Conservation (phyloP, 371 early-diverging fungal species). For the Mortierella sp. region DNA sequence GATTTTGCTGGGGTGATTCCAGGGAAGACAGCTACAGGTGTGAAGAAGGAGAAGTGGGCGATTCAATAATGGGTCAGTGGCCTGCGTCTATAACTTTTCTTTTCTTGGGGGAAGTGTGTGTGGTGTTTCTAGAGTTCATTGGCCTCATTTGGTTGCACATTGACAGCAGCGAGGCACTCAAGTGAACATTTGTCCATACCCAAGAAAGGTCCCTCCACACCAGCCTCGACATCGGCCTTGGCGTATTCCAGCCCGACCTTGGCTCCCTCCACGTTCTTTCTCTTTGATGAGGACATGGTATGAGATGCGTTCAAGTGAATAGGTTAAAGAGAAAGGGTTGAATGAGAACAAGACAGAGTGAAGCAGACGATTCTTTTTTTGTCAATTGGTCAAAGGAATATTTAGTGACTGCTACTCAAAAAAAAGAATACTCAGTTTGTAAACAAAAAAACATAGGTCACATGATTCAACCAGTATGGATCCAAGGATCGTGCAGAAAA, state of each 20-base stretch:
- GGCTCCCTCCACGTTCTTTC: conserved; percentile 34
- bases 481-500: neutral
- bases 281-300: conserved; percentile 35
- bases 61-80: neutral
- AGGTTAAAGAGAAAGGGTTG: neutral
- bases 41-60: neutral
- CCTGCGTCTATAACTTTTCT: neutral
- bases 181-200: conserved; percentile 23
- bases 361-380: neutral
- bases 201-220: conserved; percentile 48
- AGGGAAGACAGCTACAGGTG: conserved; percentile 56
- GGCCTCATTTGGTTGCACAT: neutral
- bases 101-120: neutral
- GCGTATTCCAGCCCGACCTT: conserved; percentile 43
- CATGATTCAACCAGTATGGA: neutral
- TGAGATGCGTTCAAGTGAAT: neutral
- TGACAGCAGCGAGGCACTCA: neutral
- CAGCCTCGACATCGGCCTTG: conserved; percentile 41
- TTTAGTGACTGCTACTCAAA: conserved; percentile 1
- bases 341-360: neutral
- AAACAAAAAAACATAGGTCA: conserved; percentile 1
- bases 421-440: conserved; percentile 1
- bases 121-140: neutral
- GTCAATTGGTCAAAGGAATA: neutral
- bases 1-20: conserved; percentile 58